A percentile compares a stretch with the other conserved stretches of the same genome.
These are phyloP conservation scores for Mariannaea elegans DNA, from an alignment of 2,329 filamentous ascomycete genomes.

Conservation along the genomic window DNA sequence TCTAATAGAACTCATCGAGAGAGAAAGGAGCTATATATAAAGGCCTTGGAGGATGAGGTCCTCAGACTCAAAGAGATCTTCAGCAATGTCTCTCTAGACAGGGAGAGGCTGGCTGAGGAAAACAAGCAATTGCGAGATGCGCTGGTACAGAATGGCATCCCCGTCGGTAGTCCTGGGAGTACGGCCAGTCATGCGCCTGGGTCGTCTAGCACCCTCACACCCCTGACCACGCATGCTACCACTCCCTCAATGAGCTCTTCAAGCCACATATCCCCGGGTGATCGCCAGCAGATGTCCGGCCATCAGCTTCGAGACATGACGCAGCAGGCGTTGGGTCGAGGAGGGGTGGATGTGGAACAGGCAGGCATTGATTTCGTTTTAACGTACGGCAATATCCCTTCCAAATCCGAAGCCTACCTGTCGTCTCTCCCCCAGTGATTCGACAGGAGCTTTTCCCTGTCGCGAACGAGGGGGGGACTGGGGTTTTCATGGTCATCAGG, in stretches of 20 bases:
- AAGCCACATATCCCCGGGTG: slow-evolving; percentile 26
- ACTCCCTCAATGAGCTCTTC: slow-evolving; percentile 50
- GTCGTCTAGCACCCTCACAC: slow-evolving; percentile 57
- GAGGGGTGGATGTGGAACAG: slow-evolving; percentile 76
- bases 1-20: slow-evolving; percentile 88
- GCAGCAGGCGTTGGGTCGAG: slow-evolving; percentile 39
- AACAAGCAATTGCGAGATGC: slow-evolving; percentile 76
- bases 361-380: slow-evolving; percentile 90
- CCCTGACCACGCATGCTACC: slow-evolving; percentile 54
- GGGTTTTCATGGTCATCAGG: slow-evolving; percentile 31
- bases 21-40: slow-evolving; percentile 95
- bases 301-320: slow-evolving; percentile 43
- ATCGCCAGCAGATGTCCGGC: slow-evolving; percentile 40
- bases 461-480: slow-evolving; percentile 1
- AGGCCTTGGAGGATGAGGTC: slow-evolving; percentile 90
- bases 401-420: slow-evolving; percentile 66
- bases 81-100: slow-evolving; percentile 76
- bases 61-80: slow-evolving; percentile 88
- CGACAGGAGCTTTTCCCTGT: slow-evolving; percentile 28
- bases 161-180: slow-evolving; percentile 46
- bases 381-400: slow-evolving; percentile 76
- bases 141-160: slow-evolving; percentile 63
- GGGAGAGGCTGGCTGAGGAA: slow-evolving; percentile 79
- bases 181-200: slow-evolving; percentile 64
- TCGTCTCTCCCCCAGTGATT: slow-evolving; percentile 68